Percentiles rank a stretch among this genome's conserved stretches.
These are phyloP conservation scores for Amaranthus cruentus DNA, from an alignment of 148 eudicot genomes.

Conservation along the genomic window DNA sequence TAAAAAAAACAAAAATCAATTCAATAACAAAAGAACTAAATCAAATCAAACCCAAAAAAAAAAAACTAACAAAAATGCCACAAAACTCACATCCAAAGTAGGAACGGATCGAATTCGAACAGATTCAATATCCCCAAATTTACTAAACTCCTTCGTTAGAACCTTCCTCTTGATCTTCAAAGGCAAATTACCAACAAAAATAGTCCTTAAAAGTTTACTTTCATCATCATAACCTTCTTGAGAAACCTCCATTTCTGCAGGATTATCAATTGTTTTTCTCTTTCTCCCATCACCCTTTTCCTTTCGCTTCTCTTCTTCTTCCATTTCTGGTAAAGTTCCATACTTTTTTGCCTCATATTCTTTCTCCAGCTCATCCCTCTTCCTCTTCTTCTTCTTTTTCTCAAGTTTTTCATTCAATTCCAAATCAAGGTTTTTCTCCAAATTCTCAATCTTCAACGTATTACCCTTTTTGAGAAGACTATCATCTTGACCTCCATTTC, in stretches of 20 bases:
- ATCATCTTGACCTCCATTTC: slow-evolving; percentile 27
- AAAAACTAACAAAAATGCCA: background rate
- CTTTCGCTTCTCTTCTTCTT: slow-evolving; percentile 23
- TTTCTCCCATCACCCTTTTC: slow-evolving; percentile 51
- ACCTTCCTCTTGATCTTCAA: slow-evolving; percentile 84
- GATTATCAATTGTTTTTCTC: slow-evolving; percentile 58
- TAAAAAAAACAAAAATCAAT: slow-evolving; percentile 1
- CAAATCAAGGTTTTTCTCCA: slow-evolving; percentile 17
- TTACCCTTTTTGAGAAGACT: slow-evolving; percentile 12
- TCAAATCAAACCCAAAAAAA: background rate
- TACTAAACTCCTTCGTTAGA: slow-evolving; percentile 61
- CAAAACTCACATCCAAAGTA: slow-evolving; percentile 65
- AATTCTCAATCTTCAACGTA: slow-evolving; percentile 16
- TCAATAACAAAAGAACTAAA: background rate
- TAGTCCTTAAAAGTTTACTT: slow-evolving; percentile 78
- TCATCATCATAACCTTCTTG: slow-evolving; percentile 96
- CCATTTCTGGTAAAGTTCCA: slow-evolving; percentile 28
- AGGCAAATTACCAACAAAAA: slow-evolving; percentile 90
- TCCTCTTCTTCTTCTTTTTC: slow-evolving; percentile 65
- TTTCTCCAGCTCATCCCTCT: slow-evolving; percentile 75
- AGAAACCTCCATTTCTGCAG: slow-evolving; percentile 43
- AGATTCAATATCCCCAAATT: slow-evolving; percentile 83
- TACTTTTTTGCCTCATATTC: slow-evolving; percentile 50
- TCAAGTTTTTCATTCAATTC: slow-evolving; percentile 13
- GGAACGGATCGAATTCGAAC: slow-evolving; percentile 90